A percentile compares a stretch with the other conserved stretches of the same genome.
These are phyloP conservation scores for Glarea lozoyensis DNA, from an alignment of 495 filamentous ascomycete species.

Conservation along the genomic window DNA sequence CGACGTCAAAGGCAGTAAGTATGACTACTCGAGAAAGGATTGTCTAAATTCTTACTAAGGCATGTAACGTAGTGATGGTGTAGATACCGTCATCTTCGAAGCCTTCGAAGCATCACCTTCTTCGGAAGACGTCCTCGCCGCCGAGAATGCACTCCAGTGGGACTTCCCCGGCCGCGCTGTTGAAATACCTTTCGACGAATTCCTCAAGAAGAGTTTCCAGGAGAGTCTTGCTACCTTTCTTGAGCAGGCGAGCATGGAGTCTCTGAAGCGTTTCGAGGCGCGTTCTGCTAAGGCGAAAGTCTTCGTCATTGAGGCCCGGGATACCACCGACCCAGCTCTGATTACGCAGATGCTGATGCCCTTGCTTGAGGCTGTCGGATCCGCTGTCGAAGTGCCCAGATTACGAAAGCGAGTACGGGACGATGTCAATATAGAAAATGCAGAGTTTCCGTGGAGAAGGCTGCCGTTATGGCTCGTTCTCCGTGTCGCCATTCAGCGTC, in stretches of 20 bases:
- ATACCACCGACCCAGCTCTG: slow-evolving; percentile 37
- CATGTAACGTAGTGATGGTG: slow-evolving; percentile 6
- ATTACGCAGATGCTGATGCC: slow-evolving; percentile 38
- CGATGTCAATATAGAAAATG: slow-evolving; percentile 27
- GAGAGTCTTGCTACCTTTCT: slow-evolving; percentile 41
- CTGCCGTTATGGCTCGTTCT: slow-evolving; percentile 48
- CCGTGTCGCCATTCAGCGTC: slow-evolving; percentile 41
- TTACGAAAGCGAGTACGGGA: slow-evolving; percentile 39
- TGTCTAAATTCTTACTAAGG: slow-evolving; percentile 8
- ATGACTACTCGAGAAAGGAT: background rate
- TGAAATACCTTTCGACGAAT: slow-evolving; percentile 24
- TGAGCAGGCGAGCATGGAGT: slow-evolving; percentile 47
- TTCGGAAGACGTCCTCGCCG: slow-evolving; percentile 29
- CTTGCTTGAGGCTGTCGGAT: slow-evolving; percentile 34
- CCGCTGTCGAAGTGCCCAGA: slow-evolving; percentile 6
- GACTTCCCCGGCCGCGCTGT: slow-evolving; percentile 38
- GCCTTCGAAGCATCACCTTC: slow-evolving; percentile 39
- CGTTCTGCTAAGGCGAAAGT: slow-evolving; percentile 39
- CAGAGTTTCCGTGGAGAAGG: slow-evolving; percentile 10
- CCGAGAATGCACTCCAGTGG: slow-evolving; percentile 35
- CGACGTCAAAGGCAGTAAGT: slow-evolving; percentile 31
- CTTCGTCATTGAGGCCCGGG: slow-evolving; percentile 38
- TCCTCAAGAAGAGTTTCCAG: slow-evolving; percentile 36
- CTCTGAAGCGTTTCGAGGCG: slow-evolving; percentile 41
- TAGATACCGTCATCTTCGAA: slow-evolving; percentile 32